Evolutionary conservation across 495 filamentous ascomycete species (phyloP), one percentile per base, ranked within the genome.

Genomic region (Xylaria telfairii): DNA sequence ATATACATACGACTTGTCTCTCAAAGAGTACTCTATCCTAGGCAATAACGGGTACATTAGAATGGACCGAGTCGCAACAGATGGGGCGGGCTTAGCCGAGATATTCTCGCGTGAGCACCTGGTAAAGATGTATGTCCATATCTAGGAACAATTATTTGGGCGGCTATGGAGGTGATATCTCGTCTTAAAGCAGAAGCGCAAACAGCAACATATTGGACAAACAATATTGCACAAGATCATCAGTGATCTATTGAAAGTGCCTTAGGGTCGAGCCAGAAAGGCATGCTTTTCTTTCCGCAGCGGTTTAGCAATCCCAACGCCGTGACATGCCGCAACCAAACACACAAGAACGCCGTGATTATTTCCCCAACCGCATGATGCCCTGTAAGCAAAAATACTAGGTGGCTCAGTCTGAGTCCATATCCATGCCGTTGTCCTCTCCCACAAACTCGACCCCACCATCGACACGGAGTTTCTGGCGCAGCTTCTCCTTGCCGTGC

Each of bases 391-490:
- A 70, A 39, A 37, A 72, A 42, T 60, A 67, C 62, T 65, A 60
- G 68, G 51, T 42, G 65, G 26, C 2, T 54, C 68, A 73, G 19
- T 73, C 75, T 88, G 84, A 92, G 78, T 93, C 91, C 77, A 91
- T 82, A 77, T 92, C 90, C 90, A 93, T 92, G 24, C 80, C 85
- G 70, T 77, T 75, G 69, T 83, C 83, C 72, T 85, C 81, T 65
- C 79, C 78, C 32, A 83, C 72, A 74, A 89, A 84, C 82, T 92
- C 86, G 71, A 90, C 87, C 41, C 86, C 88, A 28, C 91, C 91
- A 75, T 91, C 89, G 73, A 91, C 88, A 77, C 90, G 83, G 62
- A 92, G 76, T 68, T 84, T 83, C 74, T 87, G 83, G 81, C 90
- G 90, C 73, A 86, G 78, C 84, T 86, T 86, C 84, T 91, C 89